These are phyloP conservation scores for Tetrastigma voinierianum DNA, from an alignment of 164 flowering plant species.

Conservation along the genomic window DNA sequence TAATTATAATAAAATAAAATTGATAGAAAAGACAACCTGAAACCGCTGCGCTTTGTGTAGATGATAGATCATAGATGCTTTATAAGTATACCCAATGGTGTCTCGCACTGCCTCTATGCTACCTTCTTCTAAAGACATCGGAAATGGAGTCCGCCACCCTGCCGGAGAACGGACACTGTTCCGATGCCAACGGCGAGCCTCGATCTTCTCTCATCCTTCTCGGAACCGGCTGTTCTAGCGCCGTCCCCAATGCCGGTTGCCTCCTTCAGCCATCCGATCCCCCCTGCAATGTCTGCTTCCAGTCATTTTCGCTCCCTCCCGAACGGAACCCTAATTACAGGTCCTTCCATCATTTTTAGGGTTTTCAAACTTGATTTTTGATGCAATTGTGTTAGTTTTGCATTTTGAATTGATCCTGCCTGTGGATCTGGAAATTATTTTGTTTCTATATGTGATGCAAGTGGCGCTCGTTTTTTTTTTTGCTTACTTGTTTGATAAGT, in stretches of 20 bases:
- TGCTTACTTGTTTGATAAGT: no score
- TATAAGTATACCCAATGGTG: no score
- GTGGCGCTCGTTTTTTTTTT: no score
- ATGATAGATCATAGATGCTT: no score
- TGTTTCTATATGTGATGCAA: no score
- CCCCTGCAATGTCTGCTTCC: slow-evolving; percentile 79
- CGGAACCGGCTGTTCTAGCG: slow-evolving; percentile 91
- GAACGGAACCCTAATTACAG: slow-evolving; percentile 84
- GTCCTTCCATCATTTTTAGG: slow-evolving; percentile 24
- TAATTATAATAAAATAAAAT: no score
- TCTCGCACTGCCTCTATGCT: not conserved
- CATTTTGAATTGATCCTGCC: no score
- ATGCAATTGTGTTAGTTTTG: not conserved
- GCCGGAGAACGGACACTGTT: slow-evolving; percentile 10
- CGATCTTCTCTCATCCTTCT: slow-evolving; percentile 67
- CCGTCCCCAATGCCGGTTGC: slow-evolving; percentile 76
- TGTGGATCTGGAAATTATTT: no score
- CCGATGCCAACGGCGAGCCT: slow-evolving; percentile 5
- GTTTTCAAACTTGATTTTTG: not conserved
- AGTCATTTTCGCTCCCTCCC: slow-evolving; percentile 61
- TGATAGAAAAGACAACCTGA: no score
- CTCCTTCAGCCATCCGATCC: slow-evolving; percentile 87
- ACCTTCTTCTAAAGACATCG: not conserved
- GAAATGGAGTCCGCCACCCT: slow-evolving; percentile 16
- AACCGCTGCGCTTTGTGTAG: no score